Base-by-base conservation (phyloP, 148 eudicot genomes). In the Chenopodium formosanum region DNA sequence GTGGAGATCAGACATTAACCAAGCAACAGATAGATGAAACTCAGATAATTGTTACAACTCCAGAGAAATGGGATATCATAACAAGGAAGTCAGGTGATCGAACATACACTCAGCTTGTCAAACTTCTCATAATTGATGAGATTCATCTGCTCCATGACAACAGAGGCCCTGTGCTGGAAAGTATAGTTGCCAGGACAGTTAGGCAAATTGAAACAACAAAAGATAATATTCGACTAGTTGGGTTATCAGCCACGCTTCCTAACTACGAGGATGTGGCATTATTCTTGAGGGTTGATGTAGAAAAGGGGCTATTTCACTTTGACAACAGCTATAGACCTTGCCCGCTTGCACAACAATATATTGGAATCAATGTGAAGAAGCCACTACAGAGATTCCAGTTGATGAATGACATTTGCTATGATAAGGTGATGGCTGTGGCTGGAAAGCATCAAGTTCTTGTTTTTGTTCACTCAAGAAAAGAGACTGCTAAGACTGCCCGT, bases 61-160 rank as follows among this genome's bases (percentile, higher is more conserved):
- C 97, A 31, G 97, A 92, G 86, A 91, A 91, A 85, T 92, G 97
- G 97, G 97, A 92, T 83, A 92, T 92, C 34, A 87, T 92, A 72
- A 91, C 94, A 16, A 91, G 97, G 86, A 92, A 92, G 85, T 91
- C 97, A 16, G 97, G 97, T 37, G 94, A 92, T 84, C 86, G 92
- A 22, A 92, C 92, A 3, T 92, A 92, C 80, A 89, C 94, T 6
- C 94, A 91, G 88, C 94, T 89, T 82, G 94, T 92, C 62, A 92
- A 91, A 67, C 92, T 92, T 71, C 88, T 92, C 11, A 91, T 92
- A 53, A 86, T 92, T 85, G 97, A 92, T 83, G 97, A 92, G 86
- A 89, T 92, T 62, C 97, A 92, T 85, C 89, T 92, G 22, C 89
- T 92, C 60, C 97, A 92, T 80, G 97, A 92, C 73, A 92, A 91